Base-by-base conservation (phyloP, 2,329 filamentous ascomycete species). In the Penicillium sp. region DNA sequence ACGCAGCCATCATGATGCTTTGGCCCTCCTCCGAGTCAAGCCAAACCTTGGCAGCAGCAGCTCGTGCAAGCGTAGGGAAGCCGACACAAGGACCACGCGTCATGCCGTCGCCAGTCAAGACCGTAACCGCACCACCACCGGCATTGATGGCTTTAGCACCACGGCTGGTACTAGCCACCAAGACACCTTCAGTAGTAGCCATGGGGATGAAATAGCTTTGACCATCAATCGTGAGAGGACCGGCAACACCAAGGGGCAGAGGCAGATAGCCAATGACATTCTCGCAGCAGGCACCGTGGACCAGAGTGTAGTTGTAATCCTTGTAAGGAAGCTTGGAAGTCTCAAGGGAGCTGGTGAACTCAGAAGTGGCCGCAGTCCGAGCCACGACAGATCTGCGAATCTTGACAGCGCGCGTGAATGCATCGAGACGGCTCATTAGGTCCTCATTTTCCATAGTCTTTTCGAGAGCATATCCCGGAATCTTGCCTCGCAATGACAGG, bases 101-200 rank as follows among this genome's bases (percentile, higher is more conserved):
- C n/a, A n/a, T n/a, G n/a, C n/a, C n/a, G n/a, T n/a, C n/a, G n/a
- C n/a, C n/a, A n/a, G n/a, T n/a, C n/a, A n/a, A n/a, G n/a, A n/a
- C n/a, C n/a, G n/a, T n/a, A n/a, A n/a, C n/a, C n/a, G 87, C 90
- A 70, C 93, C 93, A 45, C 93, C 93, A 37, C 93, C 93, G 42
- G 89, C 83, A 69, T 98, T 98, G 77, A 98, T 98, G 42, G 93
- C 93, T 73, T 98, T 98, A 74, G 87, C 89, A 57, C 93, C 93
- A 73, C 93, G 83, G 66, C 87, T 95, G 34, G 89, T 85, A 66
- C 88, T 94, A 29, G 93, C 93, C 42, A 98, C 93, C 52, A 98
- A 75, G n/a, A n/a, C n/a, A n/a, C n/a, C n/a, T n/a, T n/a, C n/a
- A n/a, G n/a, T n/a, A n/a, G n/a, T n/a, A n/a, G 93, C 93, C 93